Percentiles rank a stretch among this genome's conserved stretches.
Conservation (phyloP, 2,329 filamentous ascomycete genomes). For the Neobulgaria alba region DNA sequence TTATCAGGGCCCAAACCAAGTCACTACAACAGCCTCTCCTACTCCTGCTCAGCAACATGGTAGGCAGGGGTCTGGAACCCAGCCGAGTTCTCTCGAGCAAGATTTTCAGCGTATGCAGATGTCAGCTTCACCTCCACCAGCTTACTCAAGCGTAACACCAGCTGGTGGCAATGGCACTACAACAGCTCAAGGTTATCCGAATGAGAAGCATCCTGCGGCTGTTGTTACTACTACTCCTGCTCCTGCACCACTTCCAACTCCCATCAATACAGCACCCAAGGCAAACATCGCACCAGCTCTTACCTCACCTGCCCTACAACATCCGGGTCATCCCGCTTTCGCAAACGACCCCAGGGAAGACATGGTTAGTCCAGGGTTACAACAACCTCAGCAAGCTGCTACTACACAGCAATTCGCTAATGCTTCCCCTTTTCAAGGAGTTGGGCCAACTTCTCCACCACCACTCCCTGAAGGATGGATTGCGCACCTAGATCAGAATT, state of each 20-base stretch:
- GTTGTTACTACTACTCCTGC: too few species aligned
- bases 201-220: conserved; percentile 52
- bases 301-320: conserved; percentile 33
- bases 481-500: conserved; percentile 88
- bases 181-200: conserved; percentile 53
- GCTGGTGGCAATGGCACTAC: conserved; percentile 30
- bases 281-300: conserved; percentile 31
- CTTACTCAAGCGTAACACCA: conserved; percentile 72
- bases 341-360: conserved; percentile 66
- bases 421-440: conserved; percentile 34
- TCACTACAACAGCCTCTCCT: conserved; percentile 32
- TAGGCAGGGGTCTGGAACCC: conserved; percentile 32
- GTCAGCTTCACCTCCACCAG: conserved; percentile 81
- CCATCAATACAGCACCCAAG: conserved; percentile 23
- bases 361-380: conserved; percentile 22
- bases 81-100: conserved; percentile 69
- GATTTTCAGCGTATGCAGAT: conserved; percentile 79
- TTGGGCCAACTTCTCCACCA: conserved; percentile 74
- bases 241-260: conserved; percentile 16
- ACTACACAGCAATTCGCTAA: conserved; percentile 26
- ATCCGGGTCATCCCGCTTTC: conserved; percentile 76
- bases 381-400: conserved; percentile 11
- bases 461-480: conserved; percentile 98
- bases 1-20: conserved; percentile 76
- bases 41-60: conserved; percentile 35